A percentile compares a stretch with the other conserved stretches of the same genome.
Evolutionary conservation across 257 asterid species (phyloP).

Genomic region (Solanum clarkiae): DNA sequence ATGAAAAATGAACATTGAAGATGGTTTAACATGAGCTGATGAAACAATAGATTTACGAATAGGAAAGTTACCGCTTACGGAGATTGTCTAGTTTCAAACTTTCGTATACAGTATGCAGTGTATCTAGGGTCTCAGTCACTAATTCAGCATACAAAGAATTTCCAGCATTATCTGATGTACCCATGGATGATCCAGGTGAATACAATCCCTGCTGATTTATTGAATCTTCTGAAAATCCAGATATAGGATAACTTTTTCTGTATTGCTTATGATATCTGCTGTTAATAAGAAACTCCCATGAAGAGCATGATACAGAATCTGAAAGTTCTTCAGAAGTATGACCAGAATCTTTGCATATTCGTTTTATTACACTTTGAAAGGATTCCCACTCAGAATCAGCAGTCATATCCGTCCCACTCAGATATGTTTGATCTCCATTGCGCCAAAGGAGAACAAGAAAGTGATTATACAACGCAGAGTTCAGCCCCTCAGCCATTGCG

Average conservation of each 20-base stretch:
- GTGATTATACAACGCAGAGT: slow-evolving; percentile 45
- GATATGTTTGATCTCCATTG: slow-evolving; percentile 38
- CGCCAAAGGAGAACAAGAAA: slow-evolving; percentile 75
- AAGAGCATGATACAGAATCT: slow-evolving; percentile 37
- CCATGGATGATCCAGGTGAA: slow-evolving; percentile 19
- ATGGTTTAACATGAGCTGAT: neutral
- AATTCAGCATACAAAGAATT: slow-evolving; percentile 26
- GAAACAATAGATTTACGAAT: neutral
- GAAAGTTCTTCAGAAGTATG: slow-evolving; percentile 17
- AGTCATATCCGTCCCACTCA: slow-evolving; percentile 26
- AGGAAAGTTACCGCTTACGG: slow-evolving; percentile 58
- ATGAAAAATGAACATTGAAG: neutral
- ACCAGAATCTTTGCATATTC: slow-evolving; percentile 28
- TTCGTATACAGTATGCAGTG: slow-evolving; percentile 90
- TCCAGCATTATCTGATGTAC: slow-evolving; percentile 15
- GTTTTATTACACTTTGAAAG: slow-evolving; percentile 44
- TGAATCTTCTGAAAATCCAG: slow-evolving; percentile 33
- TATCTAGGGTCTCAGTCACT: slow-evolving; percentile 53
- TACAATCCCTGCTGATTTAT: slow-evolving; percentile 19
- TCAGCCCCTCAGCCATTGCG: slow-evolving; percentile 83
- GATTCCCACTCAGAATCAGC: slow-evolving; percentile 85
- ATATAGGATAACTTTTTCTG: slow-evolving; percentile 22
- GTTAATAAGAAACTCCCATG: slow-evolving; percentile 82
- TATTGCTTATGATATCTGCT: slow-evolving; percentile 68
- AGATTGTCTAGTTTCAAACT: slow-evolving; percentile 78